These are phyloP conservation scores for Acacia confusa DNA, from an alignment of 306 rosid species.

Conservation along the genomic window DNA sequence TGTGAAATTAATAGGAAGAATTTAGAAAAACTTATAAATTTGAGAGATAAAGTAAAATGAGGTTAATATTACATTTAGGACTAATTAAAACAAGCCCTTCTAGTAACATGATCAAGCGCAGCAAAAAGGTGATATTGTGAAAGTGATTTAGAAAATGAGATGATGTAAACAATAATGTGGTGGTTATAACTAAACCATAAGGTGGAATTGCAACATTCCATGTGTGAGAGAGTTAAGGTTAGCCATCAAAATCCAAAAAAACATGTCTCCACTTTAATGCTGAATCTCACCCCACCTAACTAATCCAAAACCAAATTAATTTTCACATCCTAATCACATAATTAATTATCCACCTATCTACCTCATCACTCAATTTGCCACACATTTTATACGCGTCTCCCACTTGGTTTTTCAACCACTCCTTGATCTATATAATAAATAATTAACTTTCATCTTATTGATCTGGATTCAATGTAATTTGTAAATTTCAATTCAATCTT, in stretches of 20 bases:
- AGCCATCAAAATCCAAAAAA: neutral
- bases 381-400: neutral
- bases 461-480: neutral
- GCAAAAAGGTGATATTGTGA: neutral
- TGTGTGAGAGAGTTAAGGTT: slow-evolving; percentile 7
- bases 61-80: too few species aligned
- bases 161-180: neutral
- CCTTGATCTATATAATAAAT: neutral
- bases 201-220: neutral
- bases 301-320: neutral
- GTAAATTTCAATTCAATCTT: neutral
- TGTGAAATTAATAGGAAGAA: too few species aligned
- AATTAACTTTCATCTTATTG: neutral
- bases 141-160: neutral
- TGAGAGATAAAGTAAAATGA: too few species aligned
- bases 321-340: neutral
- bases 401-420: neutral
- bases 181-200: neutral
- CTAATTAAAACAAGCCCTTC: too few species aligned
- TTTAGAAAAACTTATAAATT: too few species aligned
- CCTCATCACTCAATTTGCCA: neutral
- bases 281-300: neutral
- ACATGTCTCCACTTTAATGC: neutral
- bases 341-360: neutral
- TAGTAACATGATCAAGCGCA: neutral